phyloP scores from a whole-genome alignment of 2,329 filamentous ascomycete species.

The Colletotrichum caudatum region DNA sequence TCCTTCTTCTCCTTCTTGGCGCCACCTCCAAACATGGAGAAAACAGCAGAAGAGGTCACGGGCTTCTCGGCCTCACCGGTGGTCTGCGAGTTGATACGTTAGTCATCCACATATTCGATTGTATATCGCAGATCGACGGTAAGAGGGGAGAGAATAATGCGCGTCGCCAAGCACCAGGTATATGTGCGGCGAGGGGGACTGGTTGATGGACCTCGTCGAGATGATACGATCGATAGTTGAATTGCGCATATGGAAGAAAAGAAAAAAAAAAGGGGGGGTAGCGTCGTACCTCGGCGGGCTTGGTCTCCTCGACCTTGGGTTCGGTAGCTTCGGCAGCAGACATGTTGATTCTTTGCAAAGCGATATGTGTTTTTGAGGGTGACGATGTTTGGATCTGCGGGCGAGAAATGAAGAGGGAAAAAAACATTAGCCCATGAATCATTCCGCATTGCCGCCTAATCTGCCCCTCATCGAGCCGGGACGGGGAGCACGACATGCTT shows the following conservation, averaged over 20 bases:
- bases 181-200: not conserved
- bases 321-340: slow-evolving; percentile 64
- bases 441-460: slow-evolving; percentile 28
- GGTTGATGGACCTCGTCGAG: not conserved
- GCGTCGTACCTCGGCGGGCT: slow-evolving; percentile 45
- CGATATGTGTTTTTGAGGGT: slow-evolving; percentile 2
- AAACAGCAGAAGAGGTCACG: slow-evolving; percentile 76
- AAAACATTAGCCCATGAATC: slow-evolving; percentile 32
- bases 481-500: slow-evolving; percentile 3
- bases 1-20: slow-evolving; percentile 98
- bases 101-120: slow-evolving; percentile 12
- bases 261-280: not conserved
- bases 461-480: slow-evolving; percentile 37
- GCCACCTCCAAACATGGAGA: slow-evolving; percentile 99
- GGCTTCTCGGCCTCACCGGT: slow-evolving; percentile 52
- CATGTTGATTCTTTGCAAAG: slow-evolving; percentile 52
- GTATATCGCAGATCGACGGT: slow-evolving; percentile 1
- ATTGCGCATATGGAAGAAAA: slow-evolving; percentile 16
- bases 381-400: slow-evolving; percentile 29
- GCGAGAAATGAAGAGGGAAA: slow-evolving; percentile 8
- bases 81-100: slow-evolving; percentile 17
- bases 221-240: slow-evolving; percentile 2
- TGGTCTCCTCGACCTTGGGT: slow-evolving; percentile 66
- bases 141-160: not conserved
- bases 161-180: not conserved